Conservation (phyloP, 108 stramenopile species). For the Skeletonema costatum region DNA sequence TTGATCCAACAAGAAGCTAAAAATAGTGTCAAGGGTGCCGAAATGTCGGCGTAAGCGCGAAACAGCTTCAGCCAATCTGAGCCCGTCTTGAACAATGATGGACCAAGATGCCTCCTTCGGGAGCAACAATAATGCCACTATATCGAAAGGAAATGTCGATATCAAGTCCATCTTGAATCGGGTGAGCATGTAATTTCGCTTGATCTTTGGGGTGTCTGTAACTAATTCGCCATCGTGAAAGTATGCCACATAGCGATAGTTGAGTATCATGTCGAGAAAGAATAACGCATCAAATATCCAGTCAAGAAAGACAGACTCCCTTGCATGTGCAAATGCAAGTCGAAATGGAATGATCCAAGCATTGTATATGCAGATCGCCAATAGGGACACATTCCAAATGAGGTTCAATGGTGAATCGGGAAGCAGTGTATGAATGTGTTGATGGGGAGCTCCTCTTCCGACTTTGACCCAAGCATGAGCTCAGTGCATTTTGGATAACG, state of each 20-base stretch:
- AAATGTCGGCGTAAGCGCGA: slow-evolving; percentile 31
- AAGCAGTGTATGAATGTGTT: background rate
- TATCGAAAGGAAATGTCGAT: slow-evolving; percentile 41
- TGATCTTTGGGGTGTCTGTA: slow-evolving; percentile 26
- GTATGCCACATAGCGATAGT: slow-evolving; percentile 29
- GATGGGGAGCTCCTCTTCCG: background rate
- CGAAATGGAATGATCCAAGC: slow-evolving; percentile 47
- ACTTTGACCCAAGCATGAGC: background rate
- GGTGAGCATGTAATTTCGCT: slow-evolving; percentile 19
- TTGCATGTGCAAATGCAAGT: slow-evolving; percentile 28
- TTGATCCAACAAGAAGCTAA: slow-evolving; percentile 26
- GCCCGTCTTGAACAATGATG: slow-evolving; percentile 12
- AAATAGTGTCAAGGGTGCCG: slow-evolving; percentile 10
- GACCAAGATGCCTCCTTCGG: background rate
- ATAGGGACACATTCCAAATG: slow-evolving; percentile 40
- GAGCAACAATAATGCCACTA: slow-evolving; percentile 11
- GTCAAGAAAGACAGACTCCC: slow-evolving; percentile 5
- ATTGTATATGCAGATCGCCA: slow-evolving; percentile 46
- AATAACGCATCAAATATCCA: slow-evolving; percentile 48
- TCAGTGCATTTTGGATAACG: slow-evolving; percentile 27
- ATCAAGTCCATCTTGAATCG: slow-evolving; percentile 41
- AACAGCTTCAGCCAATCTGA: slow-evolving; percentile 50
- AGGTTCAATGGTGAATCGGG: slow-evolving; percentile 34
- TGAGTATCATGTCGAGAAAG: slow-evolving; percentile 46
- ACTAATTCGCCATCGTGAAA: slow-evolving; percentile 53